phyloP scores from a whole-genome alignment of 768 basidiomycete species.

The Cytidiella melzeri region DNA sequence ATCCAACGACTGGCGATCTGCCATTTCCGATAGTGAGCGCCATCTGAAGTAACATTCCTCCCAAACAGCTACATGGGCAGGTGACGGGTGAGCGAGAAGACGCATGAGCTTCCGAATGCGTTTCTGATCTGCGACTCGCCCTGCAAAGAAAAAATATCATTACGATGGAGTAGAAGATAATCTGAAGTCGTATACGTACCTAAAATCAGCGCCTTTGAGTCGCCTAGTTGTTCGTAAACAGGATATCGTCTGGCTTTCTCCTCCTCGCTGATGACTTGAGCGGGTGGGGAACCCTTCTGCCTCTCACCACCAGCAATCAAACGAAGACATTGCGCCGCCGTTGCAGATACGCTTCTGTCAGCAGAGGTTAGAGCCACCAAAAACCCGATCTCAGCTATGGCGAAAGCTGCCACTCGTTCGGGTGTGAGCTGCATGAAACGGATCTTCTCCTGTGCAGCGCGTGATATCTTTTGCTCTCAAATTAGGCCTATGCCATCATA shows the following conservation, averaged over 20 bases:
- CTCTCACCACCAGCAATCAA: conserved; percentile 63
- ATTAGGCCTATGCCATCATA: neutral
- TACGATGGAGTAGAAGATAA: neutral
- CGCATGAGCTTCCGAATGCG: conserved; percentile 69
- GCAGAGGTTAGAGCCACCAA: conserved; percentile 66
- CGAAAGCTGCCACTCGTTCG: conserved; percentile 56
- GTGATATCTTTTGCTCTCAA: neutral
- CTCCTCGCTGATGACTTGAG: conserved; percentile 47
- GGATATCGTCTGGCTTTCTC: conserved; percentile 63
- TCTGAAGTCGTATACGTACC: too few species aligned
- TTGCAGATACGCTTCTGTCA: conserved; percentile 57
- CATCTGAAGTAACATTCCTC: conserved; percentile 77
- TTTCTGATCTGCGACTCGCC: conserved; percentile 76
- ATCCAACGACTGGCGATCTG: conserved; percentile 33
- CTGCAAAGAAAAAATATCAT: too few species aligned
- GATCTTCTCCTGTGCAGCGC: conserved; percentile 32
- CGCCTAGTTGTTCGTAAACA: conserved; percentile 75
- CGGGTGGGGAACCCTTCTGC: conserved; percentile 49
- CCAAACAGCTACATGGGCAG: conserved; percentile 76
- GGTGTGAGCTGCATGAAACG: conserved; percentile 45
- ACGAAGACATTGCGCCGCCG: conserved; percentile 65
- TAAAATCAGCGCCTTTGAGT: conserved; percentile 61
- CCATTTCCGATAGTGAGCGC: conserved; percentile 54
- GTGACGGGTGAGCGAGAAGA: conserved; percentile 53
- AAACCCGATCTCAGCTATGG: conserved; percentile 66